Conservation (phyloP, 2,329 filamentous ascomycete genomes). For the Boeremia exigua region DNA sequence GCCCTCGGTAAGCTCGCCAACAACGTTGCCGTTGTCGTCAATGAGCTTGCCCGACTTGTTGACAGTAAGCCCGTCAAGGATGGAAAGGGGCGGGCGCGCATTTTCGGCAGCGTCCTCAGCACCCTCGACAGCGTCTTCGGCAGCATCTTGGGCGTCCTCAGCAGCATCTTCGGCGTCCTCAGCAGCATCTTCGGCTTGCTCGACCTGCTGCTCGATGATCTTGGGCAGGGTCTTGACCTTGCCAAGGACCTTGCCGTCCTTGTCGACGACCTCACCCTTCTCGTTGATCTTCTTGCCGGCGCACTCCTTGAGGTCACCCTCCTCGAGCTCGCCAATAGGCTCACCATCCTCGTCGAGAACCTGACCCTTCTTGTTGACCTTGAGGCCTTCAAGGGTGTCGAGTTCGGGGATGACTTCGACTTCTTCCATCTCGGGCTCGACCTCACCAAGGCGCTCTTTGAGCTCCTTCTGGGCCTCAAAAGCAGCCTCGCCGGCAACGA, state of each 20-base stretch:
- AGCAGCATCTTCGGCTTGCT: slow-evolving; percentile 38
- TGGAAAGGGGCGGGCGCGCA: slow-evolving; percentile 55
- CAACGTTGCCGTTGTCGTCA: slow-evolving; percentile 53
- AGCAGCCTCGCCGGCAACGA: slow-evolving; percentile 57
- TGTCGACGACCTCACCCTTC: slow-evolving; percentile 69
- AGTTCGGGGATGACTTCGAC: slow-evolving; percentile 53
- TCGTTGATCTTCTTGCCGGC: slow-evolving; percentile 70
- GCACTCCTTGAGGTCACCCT: slow-evolving; percentile 67
- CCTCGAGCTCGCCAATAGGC: slow-evolving; percentile 58
- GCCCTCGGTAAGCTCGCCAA: slow-evolving; percentile 58
- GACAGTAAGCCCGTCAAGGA: slow-evolving; percentile 57
- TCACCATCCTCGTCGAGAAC: slow-evolving; percentile 61
- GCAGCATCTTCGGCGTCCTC: slow-evolving; percentile 41
- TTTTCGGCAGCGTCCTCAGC: slow-evolving; percentile 39
- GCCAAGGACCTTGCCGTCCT: slow-evolving; percentile 67
- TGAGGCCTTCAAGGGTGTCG: slow-evolving; percentile 58
- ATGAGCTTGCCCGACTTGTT: slow-evolving; percentile 61
- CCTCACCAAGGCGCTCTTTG: slow-evolving; percentile 54
- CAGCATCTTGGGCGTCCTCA: slow-evolving; percentile 43
- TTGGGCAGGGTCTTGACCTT: slow-evolving; percentile 62
- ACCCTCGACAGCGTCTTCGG: slow-evolving; percentile 40
- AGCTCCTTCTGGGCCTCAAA: slow-evolving; percentile 57
- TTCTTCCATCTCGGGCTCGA: slow-evolving; percentile 51
- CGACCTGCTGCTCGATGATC: slow-evolving; percentile 45
- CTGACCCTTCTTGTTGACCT: slow-evolving; percentile 66